Conservation (phyloP, 257 asterid genomes). For the Leonotis leonurus region DNA sequence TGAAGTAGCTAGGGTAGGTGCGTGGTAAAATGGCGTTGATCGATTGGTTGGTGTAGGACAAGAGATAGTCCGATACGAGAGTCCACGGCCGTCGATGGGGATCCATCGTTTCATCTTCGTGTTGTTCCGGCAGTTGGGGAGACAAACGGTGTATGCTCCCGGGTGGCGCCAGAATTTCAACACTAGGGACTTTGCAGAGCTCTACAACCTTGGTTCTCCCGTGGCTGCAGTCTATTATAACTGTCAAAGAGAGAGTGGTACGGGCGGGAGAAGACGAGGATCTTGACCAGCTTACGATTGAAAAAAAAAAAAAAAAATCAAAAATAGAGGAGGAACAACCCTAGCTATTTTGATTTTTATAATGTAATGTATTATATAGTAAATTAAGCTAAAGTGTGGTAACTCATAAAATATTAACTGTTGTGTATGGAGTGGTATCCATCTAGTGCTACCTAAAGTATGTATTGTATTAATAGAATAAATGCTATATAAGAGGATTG, state of each 20-base stretch:
- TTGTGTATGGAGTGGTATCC: background rate
- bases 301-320: background rate
- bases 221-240: slow-evolving; percentile 49
- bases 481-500: background rate
- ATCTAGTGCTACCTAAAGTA: background rate
- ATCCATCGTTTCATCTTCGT: slow-evolving; percentile 46
- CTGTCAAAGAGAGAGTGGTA: slow-evolving; percentile 47
- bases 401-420: background rate
- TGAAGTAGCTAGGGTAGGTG: too few relatives aligned
- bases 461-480: background rate
- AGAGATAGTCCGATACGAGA: slow-evolving; percentile 56
- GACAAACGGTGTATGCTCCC: slow-evolving; percentile 48
- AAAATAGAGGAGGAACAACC: too few relatives aligned
- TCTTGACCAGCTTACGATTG: background rate
- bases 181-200: slow-evolving; percentile 44
- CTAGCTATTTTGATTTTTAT: background rate
- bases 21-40: too few relatives aligned
- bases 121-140: slow-evolving; percentile 43
- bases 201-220: slow-evolving; percentile 52
- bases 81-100: slow-evolving; percentile 56
- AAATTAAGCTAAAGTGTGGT: background rate
- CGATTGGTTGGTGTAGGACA: slow-evolving; percentile 26
- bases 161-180: slow-evolving; percentile 63
- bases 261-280: slow-evolving; percentile 34
- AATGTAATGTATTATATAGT: too few relatives aligned